Conservation (phyloP, 352 stramenopile genomes). For the Phytophthora hybrid region DNA sequence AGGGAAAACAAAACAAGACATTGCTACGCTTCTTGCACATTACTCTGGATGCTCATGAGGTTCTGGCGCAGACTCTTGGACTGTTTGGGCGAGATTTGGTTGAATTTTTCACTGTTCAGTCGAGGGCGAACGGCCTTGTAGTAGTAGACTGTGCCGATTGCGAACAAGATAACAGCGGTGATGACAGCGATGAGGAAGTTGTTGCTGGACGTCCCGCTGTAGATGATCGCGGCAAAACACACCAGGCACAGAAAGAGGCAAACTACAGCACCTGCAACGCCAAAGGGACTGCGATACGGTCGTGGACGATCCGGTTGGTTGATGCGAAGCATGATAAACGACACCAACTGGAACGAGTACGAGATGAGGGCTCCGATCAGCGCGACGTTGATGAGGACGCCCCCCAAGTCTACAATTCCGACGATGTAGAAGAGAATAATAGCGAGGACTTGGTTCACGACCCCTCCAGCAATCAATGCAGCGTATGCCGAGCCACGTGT, state of each 20-base stretch:
- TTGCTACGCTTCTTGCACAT: constrained; percentile 9
- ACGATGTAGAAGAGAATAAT: constrained; percentile 69
- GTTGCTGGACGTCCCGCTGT: constrained; percentile 58
- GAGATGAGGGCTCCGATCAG: constrained; percentile 69
- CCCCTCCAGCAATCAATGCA: constrained; percentile 52
- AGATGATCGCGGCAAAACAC: constrained; percentile 68
- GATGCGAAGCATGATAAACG: constrained; percentile 67
- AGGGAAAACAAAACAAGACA: too few relatives aligned
- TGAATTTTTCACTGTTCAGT: constrained; percentile 31
- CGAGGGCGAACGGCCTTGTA: constrained; percentile 41
- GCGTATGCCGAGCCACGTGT: constrained; percentile 56
- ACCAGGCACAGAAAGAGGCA: constrained; percentile 57
- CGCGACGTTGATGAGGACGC: constrained; percentile 75
- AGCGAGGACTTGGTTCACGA: constrained; percentile 50
- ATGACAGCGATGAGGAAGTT: constrained; percentile 73
- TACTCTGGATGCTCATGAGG: constrained; percentile 39
- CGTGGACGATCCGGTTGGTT: constrained; percentile 57
- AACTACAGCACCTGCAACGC: constrained; percentile 56
- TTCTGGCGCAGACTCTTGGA: constrained; percentile 44
- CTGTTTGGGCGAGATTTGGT: constrained; percentile 23
- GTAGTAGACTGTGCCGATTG: constrained; percentile 53
- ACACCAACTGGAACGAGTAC: constrained; percentile 69
- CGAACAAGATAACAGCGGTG: constrained; percentile 56
- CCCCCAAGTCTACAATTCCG: constrained; percentile 61
- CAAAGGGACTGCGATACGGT: constrained; percentile 68